Evolutionary conservation across 768 basidiomycete species (phyloP), one percentile per base, ranked within the genome.

Genomic region (Punctularia strigosozonata): DNA sequence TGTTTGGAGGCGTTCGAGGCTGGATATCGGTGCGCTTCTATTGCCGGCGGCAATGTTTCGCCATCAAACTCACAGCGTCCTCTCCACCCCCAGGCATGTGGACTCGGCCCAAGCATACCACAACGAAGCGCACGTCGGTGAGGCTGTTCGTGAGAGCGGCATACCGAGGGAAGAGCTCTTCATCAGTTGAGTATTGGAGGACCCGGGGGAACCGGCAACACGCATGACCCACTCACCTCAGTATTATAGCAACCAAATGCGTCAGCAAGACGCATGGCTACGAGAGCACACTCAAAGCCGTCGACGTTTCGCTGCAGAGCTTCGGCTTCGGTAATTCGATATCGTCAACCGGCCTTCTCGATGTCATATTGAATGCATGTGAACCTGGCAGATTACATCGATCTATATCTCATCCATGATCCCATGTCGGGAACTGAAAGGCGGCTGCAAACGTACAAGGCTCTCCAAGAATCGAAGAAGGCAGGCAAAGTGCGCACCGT

Each of bases 351-450:
- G 10, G 8, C 20, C 33, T 8, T 19, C 10, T n/a, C n/a, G n/a
- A n/a, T 13, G 19, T 19, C 8, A 19, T 34, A 10, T 34, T 12
- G 18, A 12, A 8, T 19, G 19, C 8, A 8, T 19, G 8, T 12
- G 33, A 10, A 10, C 18, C 20, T 34, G 8, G 18, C 37, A 68
- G 65, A 52, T 26, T 69, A 68, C 34, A 60, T 66, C 44, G 69
- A 70, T 46, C 55, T 73, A 23, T 69, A 61, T 46, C 60, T 73
- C 6, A 57, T 71, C 24, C 71, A 72, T 42, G 58, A 64, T 25
- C 62, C 70, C 1, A 43, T 53, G 24, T 56, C 59, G 1, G 68
- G 67, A 4, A 60, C 46, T 24, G 54, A 53, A 14, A 52, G 50
- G 20, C 59, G 70, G 14, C 49, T 71, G 6, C 51, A 53, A 25